These are phyloP conservation scores for Fusarium chuoi DNA, from an alignment of 2,329 filamentous ascomycete genomes.

Conservation along the genomic window DNA sequence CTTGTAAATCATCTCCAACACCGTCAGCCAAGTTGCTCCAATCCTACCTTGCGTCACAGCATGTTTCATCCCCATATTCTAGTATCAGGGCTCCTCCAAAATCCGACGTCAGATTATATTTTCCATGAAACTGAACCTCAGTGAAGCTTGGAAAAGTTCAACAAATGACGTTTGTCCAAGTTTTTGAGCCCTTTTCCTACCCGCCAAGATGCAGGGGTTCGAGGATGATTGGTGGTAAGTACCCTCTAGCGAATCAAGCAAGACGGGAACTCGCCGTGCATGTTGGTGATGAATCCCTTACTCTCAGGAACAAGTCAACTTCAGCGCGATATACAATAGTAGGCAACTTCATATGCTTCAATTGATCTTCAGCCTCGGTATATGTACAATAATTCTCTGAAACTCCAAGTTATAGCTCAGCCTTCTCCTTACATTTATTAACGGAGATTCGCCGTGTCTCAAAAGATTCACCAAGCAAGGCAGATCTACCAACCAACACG, in stretches of 20 bases:
- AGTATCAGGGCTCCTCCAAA: not conserved
- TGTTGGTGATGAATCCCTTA: not conserved
- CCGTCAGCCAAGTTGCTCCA: not conserved
- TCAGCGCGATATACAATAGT: not conserved
- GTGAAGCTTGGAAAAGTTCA: not conserved
- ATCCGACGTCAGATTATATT: not conserved
- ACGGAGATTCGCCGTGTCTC: conserved; percentile 9
- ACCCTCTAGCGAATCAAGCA: not conserved
- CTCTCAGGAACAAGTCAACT: not conserved
- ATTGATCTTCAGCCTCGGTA: conserved; percentile 4
- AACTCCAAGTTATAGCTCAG: not conserved
- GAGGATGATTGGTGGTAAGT: conserved; percentile 11
- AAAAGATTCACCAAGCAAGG: not conserved
- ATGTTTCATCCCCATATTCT: conserved; percentile 5
- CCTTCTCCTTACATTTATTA: conserved; percentile 6
- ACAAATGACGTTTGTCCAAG: conserved; percentile 20
- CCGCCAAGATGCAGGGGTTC: conserved; percentile 11
- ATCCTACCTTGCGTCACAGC: not conserved
- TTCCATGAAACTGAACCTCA: not conserved
- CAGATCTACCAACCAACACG: not conserved
- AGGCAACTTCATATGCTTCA: conserved; percentile 12
- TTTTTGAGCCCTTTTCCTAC: not conserved
- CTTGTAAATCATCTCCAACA: not conserved
- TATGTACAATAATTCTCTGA: not conserved
- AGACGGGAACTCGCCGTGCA: not conserved